Evolutionary conservation across 164 flowering plant genomes (phyloP).

Genomic region (Chimonanthus praecox): DNA sequence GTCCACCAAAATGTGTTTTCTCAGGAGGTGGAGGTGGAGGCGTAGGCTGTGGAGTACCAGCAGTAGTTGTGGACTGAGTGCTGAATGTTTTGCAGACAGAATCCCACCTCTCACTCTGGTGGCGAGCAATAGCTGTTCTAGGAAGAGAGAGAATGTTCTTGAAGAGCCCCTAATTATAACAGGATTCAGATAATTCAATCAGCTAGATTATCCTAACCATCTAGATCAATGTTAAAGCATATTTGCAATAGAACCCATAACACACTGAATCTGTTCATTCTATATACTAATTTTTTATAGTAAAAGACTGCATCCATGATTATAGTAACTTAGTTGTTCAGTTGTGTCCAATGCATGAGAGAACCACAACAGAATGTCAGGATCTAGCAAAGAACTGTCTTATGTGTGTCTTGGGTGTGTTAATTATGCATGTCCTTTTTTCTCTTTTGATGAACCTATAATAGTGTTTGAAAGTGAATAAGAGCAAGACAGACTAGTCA

Average conservation of each 20-base stretch:
- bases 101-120: constrained; percentile 30
- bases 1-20: constrained; percentile 93
- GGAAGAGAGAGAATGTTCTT: constrained; percentile 56
- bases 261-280: no score
- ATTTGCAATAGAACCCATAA: not conserved
- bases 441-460: no score
- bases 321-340: no score
- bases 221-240: not conserved
- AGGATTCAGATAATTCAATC: not conserved
- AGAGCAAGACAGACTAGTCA: no score
- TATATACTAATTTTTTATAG: no score
- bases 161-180: constrained; percentile 46
- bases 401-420: no score
- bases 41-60: constrained; percentile 73
- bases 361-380: no score
- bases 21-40: constrained; percentile 97
- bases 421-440: no score
- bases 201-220: not conserved
- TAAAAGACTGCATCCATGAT: no score
- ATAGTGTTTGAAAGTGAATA: no score
- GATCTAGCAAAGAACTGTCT: no score
- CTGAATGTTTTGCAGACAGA: constrained; percentile 49
- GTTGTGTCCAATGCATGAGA: no score
- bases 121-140: constrained; percentile 28
- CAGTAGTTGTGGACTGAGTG: constrained; percentile 64